Percentiles rank a stretch among this genome's conserved stretches.
Conservation (phyloP, 768 basidiomycete species). For the Leccinum disarticulatum region DNA sequence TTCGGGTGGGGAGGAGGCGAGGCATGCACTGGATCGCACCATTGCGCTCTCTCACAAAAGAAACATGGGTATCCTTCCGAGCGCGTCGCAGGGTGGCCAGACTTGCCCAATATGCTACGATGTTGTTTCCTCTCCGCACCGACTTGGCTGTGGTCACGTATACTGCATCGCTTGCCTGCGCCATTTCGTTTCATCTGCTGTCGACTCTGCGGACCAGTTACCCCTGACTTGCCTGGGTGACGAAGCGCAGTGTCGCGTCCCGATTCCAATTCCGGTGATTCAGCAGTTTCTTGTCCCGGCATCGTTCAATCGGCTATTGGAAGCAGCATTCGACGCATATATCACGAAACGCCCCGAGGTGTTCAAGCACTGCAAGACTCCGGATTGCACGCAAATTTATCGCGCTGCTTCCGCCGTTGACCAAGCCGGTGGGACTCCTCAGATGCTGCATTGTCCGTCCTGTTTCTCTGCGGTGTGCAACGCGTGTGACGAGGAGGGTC, state of each 20-base stretch:
- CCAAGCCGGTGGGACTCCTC: conserved; percentile 37
- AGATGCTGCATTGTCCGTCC: conserved; percentile 58
- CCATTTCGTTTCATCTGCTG: conserved; percentile 55
- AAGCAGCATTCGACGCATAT: conserved; percentile 57
- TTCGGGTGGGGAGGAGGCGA: conserved; percentile 56
- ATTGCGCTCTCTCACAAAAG: conserved; percentile 42
- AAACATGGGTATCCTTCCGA: background rate
- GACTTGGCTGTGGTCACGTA: conserved; percentile 59
- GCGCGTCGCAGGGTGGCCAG: conserved; percentile 8
- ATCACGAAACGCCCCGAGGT: conserved; percentile 57
- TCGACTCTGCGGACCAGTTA: conserved; percentile 52
- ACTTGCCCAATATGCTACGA: conserved; percentile 59
- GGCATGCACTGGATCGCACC: conserved; percentile 44
- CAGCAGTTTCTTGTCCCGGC: conserved; percentile 47
- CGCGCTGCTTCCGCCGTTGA: conserved; percentile 41
- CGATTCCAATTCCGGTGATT: conserved; percentile 53
- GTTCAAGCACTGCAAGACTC: conserved; percentile 73
- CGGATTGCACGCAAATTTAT: conserved; percentile 76
- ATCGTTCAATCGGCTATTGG: conserved; percentile 55
- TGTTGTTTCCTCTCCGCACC: conserved; percentile 40
- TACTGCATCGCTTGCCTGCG: conserved; percentile 65
- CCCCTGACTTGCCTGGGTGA: conserved; percentile 70
- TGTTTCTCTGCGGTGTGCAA: conserved; percentile 68
- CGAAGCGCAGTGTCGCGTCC: conserved; percentile 52
- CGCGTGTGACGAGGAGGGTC: conserved; percentile 56